Evolutionary conservation across 306 rosid species (phyloP), one percentile per base, ranked within the genome.

Genomic region (Alnus rubra): DNA sequence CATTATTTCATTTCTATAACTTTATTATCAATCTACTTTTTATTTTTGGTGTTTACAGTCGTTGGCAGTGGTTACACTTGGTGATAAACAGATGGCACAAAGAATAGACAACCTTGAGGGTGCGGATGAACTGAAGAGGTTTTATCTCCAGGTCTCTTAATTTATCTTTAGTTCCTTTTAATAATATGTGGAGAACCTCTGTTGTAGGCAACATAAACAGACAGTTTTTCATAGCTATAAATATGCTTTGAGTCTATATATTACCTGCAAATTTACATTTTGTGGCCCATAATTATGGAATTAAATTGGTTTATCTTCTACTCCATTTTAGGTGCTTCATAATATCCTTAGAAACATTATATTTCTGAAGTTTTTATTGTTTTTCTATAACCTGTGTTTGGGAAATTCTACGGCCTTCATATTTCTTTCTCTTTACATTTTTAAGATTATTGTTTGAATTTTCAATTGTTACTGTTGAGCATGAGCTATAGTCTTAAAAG

Each of bases 61-160:
- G 15, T 79, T 95, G 49, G 98, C 98, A 56, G 98, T 95, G 81
- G 92, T 83, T 85, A 95, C 98, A 2, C 92, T 95, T 33, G 98
- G 98, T 75, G 98, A 95, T 87, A 92, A 71, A 83, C 95, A 88
- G 79, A 95, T 95, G 98, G 98, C 98, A 18, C 98, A 95, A 83
- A 90, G 94, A 85, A 33, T 95, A 76, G 97, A 95, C 85, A 90
- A 87, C 88, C 96, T 95, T 75, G 88, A 87, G n/a, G 97, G 76
- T 75, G 92, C 81, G 39, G 98, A 87, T 71, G 98, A 92, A 65
- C 76, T 81, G 86, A 95, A 95, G 92, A 89, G 88, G 88, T 95
- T 95, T 84, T 95, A 95, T 85, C 96, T 95, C 52, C 98, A 95
- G 98, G 98, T 94, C 78, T 82, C 76, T 73, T 68, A 76, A 55